phyloP scores from a whole-genome alignment of 2,329 filamentous ascomycete species.

The Neophaeococcomyces aloes region DNA sequence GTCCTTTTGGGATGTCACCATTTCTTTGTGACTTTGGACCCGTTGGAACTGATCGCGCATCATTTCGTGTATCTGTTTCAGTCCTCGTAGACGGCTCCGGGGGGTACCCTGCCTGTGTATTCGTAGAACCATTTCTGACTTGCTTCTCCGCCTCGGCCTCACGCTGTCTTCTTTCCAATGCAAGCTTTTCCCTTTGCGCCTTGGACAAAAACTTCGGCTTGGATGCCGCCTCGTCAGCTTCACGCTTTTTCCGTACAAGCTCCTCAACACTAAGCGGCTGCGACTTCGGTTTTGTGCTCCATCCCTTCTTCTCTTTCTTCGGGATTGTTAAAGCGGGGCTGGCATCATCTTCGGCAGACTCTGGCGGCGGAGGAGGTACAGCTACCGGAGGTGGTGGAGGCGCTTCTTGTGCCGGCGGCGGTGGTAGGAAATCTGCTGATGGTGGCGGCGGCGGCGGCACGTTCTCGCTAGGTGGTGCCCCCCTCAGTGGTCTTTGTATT shows the following conservation, averaged over 20 bases:
- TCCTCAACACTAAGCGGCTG: constrained; percentile 72
- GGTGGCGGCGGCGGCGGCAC: constrained; percentile 23
- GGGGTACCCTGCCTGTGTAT: constrained; percentile 21
- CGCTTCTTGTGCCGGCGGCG: constrained; percentile 32
- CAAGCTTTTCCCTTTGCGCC: constrained; percentile 68
- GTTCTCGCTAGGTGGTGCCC: constrained; percentile 16
- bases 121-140: constrained; percentile 24
- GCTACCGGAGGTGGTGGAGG: constrained; percentile 32
- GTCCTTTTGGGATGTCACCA: constrained; percentile 39
- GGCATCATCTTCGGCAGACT: constrained; percentile 34
- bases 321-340: constrained; percentile 33
- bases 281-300: constrained; percentile 34
- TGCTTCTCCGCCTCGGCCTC: constrained; percentile 55
- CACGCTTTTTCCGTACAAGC: constrained; percentile 72
- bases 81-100: constrained; percentile 5
- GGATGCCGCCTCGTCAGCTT: constrained; percentile 68
- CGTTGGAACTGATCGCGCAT: constrained; percentile 46
- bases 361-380: constrained; percentile 28
- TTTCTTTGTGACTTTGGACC: constrained; percentile 60
- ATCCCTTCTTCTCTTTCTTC: constrained; percentile 47
- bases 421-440: constrained; percentile 24
- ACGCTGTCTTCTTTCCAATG: constrained; percentile 64
- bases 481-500: constrained; percentile 24
- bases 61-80: not conserved
- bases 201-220: constrained; percentile 85